Percentiles rank a stretch among this genome's conserved stretches.
These are phyloP conservation scores for Daldinia sp. DNA, from an alignment of 2,329 filamentous ascomycete genomes.

Conservation along the genomic window DNA sequence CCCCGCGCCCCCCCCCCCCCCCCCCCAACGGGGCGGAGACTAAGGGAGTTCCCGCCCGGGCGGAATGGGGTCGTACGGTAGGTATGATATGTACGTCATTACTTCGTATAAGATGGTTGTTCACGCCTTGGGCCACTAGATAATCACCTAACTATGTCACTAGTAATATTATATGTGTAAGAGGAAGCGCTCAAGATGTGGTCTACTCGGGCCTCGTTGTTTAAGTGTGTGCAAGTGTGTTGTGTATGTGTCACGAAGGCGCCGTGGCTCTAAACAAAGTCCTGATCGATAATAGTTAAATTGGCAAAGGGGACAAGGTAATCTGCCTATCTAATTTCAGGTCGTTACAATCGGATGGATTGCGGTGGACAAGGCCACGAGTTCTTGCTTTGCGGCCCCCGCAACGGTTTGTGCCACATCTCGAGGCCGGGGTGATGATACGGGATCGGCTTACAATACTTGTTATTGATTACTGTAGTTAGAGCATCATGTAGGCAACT, in stretches of 20 bases:
- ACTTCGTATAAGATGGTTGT: not conserved
- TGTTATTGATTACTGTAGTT: not conserved
- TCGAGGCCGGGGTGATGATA: not conserved
- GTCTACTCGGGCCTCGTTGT: not conserved
- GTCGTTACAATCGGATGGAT: slow-evolving; percentile 15
- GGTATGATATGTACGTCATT: not conserved
- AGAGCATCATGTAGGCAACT: too few relatives aligned
- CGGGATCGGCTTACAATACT: not conserved
- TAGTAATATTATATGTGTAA: not conserved
- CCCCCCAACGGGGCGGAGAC: slow-evolving; percentile 2
- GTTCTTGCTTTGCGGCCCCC: slow-evolving; percentile 25
- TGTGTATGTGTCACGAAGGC: not conserved
- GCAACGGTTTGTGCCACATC: slow-evolving; percentile 17
- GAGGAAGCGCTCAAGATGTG: not conserved
- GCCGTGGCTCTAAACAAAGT: not conserved
- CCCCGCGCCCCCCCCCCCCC: too few relatives aligned
- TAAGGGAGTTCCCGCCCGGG: slow-evolving; percentile 25
- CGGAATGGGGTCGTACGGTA: not conserved
- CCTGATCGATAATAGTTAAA: not conserved
- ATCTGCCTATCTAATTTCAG: slow-evolving; percentile 26
- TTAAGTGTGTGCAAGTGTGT: not conserved
- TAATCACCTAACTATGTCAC: not conserved
- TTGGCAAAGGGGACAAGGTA: slow-evolving; percentile 4
- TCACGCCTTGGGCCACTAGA: too few relatives aligned
- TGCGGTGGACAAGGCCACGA: slow-evolving; percentile 18